Evolutionary conservation across 1,139 yeast genomes (phyloP), one percentile per base, ranked within the genome.

Genomic region (Pichia sp.): DNA sequence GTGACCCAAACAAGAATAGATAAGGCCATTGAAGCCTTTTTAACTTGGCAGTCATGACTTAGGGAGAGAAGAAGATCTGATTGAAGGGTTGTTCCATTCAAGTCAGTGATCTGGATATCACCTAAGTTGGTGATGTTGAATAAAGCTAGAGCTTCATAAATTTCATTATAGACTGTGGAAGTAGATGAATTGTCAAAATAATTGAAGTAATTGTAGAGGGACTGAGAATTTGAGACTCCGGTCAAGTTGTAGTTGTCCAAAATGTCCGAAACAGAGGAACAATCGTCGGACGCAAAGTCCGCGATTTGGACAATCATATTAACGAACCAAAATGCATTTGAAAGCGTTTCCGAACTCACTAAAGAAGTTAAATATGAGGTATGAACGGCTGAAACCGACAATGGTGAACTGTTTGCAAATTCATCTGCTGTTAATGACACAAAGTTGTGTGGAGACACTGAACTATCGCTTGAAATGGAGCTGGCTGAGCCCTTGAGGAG

Each of bases 21-120:
- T 1, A 61, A n/a, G 0, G 57, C 61, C 57, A 61, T 52, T 3
- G 62, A 56, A 0, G 64, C 57, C 45, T 64, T 63, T 34, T 64
- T 62, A 11, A 62, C 30, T 49, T 57, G 61, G 46, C 66, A 62
- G 40, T 61, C 60, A 16, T 36, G 38, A 13, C 57, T 53, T 36
- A 63, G 48, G 4, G 45, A 8, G 10, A 64, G 48, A 13, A 63
- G 43, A n/a, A 63, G 44, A 10, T 54, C 45, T 1, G 61, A 47
- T 45, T 61, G 63, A 3, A 54, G 42, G 29, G 47, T 49, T 1
- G 59, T 26, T 13, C 51, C 45, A 23, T 63, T 61, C 4, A 54
- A 42, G 44, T 60, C 55, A 8, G 52, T 54, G 7, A 51, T 19
- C 49, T 43, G 48, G 45, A 55, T 42, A 36, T 49, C 49, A 0